Evolutionary conservation across 1,284 basidiomycete species (phyloP).

Genomic region (Boletus sp.): DNA sequence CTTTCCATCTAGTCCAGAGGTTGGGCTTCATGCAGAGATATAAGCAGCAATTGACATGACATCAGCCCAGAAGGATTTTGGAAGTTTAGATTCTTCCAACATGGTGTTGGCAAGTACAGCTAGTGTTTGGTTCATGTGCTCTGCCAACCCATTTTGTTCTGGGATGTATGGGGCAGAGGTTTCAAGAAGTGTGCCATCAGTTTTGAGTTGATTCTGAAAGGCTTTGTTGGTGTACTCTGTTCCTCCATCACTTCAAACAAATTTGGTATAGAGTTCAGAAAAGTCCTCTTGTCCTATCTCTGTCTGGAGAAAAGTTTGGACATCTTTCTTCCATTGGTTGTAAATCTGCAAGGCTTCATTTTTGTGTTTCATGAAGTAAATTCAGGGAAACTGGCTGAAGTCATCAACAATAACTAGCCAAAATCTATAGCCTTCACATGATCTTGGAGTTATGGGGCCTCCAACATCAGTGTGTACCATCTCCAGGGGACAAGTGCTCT

Average conservation of each 20-base stretch:
- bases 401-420: too few relatives aligned
- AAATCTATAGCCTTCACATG: too few relatives aligned
- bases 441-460: too few relatives aligned
- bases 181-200: neutral
- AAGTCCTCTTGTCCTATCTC: neutral
- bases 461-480: too few relatives aligned
- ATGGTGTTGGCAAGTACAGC: conserved; percentile 22
- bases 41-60: conserved; percentile 16
- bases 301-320: too few relatives aligned
- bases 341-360: too few relatives aligned
- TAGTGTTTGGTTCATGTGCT: conserved; percentile 31
- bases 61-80: conserved; percentile 27
- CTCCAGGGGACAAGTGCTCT: too few relatives aligned
- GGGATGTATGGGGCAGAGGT: neutral
- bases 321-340: too few relatives aligned
- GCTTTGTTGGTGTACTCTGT: neutral
- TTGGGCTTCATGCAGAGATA: neutral
- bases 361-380: too few relatives aligned
- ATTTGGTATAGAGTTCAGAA: neutral
- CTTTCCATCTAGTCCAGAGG: neutral
- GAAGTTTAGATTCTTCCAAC: conserved; percentile 23
- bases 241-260: neutral
- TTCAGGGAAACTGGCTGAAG: too few relatives aligned
- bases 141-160: neutral
- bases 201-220: neutral